A percentile compares a stretch with the other conserved stretches of the same genome.
Evolutionary conservation across 768 basidiomycete species (phyloP).

Genomic region (Saitozyma podzolica): DNA sequence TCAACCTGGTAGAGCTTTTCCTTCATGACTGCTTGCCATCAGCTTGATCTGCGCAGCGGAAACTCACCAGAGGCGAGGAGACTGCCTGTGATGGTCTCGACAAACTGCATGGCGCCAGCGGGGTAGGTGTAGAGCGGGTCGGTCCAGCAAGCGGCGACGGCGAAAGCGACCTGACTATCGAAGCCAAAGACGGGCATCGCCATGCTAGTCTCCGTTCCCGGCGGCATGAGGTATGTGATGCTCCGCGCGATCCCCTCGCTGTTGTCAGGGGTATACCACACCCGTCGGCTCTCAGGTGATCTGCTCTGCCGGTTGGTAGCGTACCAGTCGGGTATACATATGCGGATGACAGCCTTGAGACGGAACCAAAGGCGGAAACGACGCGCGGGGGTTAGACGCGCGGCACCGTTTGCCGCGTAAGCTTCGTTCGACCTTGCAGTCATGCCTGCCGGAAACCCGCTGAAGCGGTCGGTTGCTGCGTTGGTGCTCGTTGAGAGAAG

Average conservation of each 20-base stretch:
- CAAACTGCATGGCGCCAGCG: conserved; percentile 44
- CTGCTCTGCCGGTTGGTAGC: too few species aligned
- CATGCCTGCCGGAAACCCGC: too few species aligned
- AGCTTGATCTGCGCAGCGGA: too few species aligned
- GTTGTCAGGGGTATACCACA: conserved; percentile 49
- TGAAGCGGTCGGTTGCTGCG: too few species aligned
- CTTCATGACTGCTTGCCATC: conserved; percentile 33
- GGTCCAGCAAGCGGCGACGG: conserved; percentile 47
- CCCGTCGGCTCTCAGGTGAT: conserved; percentile 38
- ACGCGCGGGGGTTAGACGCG: too few species aligned
- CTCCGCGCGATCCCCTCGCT: conserved; percentile 37
- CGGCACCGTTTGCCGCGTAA: too few species aligned
- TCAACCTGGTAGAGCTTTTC: conserved; percentile 36
- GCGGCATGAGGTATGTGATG: conserved; percentile 44
- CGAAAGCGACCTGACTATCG: conserved; percentile 46
- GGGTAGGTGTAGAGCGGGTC: conserved; percentile 49
- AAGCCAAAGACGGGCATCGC: conserved; percentile 51
- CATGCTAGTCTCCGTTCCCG: conserved; percentile 42
- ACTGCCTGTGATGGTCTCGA: conserved; percentile 49
- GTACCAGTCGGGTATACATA: too few species aligned
- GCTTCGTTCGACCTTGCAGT: too few species aligned
- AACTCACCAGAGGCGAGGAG: conserved; percentile 44
- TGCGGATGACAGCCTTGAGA: too few species aligned
- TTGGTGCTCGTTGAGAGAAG: too few species aligned
- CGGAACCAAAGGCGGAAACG: too few species aligned